Evolutionary conservation across 495 filamentous ascomycete genomes (phyloP), one percentile per base, ranked within the genome.

Genomic region (Penicillium canescens): DNA sequence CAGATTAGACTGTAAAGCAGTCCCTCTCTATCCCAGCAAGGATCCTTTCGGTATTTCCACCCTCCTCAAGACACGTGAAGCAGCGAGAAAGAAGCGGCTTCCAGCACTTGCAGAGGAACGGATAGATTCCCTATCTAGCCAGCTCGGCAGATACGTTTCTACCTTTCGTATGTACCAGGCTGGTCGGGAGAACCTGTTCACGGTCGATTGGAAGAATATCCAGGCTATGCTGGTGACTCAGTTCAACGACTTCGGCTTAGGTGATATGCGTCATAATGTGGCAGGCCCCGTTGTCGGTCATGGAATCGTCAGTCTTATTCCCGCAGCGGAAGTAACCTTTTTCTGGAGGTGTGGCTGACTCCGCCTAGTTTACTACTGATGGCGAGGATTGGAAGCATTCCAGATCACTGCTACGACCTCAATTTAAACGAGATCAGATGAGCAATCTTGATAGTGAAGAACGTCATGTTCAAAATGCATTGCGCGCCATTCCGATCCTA

Each of bases 141-240:
- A 31, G 26, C 26, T 6, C 8, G 26, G 8, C 26, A 31, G 26
- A 31, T 31, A 31, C 26, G 26, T 31, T 31, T 31, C 26, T 6
- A 31, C 26, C 8, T 39, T 39, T 31, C 26, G 26, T 7, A 31
- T 31, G 26, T 31, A 7, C 6, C 26, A 31, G 26, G 26, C 26
- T 14, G 37, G 37, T 10, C 37, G 37, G 37, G 18, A 46, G n/a
- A 26, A 34, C 6, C 45, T 80, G 42, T 61, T 72, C 45, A 88
- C 86, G 3, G 66, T 67, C 43, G 85, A 89, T 45, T 86, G 84
- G 1, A 81, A 86, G 64, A 92, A 90, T 66, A 81, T 91, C 64
- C 84, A 90, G 67, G 82, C 87, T 11, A 71, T 92, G 24, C 73
- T 91, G 3, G 84, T 87, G 1, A 82, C 80, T 1, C 82, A 89